Evolutionary conservation across 2,329 filamentous ascomycete species (phyloP), one percentile per base, ranked within the genome.

Genomic region (Dothistroma septosporum): DNA sequence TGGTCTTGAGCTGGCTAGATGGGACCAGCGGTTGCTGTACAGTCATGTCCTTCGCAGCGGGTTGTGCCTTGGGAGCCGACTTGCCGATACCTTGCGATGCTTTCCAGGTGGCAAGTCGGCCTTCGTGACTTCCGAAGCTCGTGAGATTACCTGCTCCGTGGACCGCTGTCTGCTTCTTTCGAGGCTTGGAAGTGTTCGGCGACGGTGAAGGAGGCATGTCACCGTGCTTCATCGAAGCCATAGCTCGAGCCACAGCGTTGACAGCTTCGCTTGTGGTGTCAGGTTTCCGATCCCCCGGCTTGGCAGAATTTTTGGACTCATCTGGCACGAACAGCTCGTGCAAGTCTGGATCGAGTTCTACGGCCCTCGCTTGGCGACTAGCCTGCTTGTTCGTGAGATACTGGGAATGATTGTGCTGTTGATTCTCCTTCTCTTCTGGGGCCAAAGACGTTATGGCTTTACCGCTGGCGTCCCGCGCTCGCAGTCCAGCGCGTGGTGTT

Each of bases 171-270:
- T 55, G 2, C 55, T 61, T 61, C 19, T 44, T 58, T 28, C 59
- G 62, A 48, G 49, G 49, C 19, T 55, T 49, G 47, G 58, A 47
- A 16, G 55, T 53, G 35, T 58, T 63, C 14, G 61, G 53, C 9
- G 59, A 55, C 5, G 60, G 55, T 12, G 58, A 59, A 41, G 32
- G 6, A 21, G 63, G 63, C 31, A 33, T 58, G 9, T 49, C 11
- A 28, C 35, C 60, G 22, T 55, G 35, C 35, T 60, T 58, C 31
- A 66, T 44, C 4, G 58, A 53, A 52, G 64, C 64, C 53, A 62
- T 57, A 21, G 64, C 64, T n/a, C 55, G 57, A 48, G 60, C 57
- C 4, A 66, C 61, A 52, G 64, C 64, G 44, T 61, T 64, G 21
- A 62, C 64, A 9, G 64, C 64, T 32, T 63, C 53, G n/a, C 55